Percentiles rank a stretch among this genome's conserved stretches.
Conservation (phyloP, 106 monocot genomes). For the Alisma plantagoaquatica region DNA sequence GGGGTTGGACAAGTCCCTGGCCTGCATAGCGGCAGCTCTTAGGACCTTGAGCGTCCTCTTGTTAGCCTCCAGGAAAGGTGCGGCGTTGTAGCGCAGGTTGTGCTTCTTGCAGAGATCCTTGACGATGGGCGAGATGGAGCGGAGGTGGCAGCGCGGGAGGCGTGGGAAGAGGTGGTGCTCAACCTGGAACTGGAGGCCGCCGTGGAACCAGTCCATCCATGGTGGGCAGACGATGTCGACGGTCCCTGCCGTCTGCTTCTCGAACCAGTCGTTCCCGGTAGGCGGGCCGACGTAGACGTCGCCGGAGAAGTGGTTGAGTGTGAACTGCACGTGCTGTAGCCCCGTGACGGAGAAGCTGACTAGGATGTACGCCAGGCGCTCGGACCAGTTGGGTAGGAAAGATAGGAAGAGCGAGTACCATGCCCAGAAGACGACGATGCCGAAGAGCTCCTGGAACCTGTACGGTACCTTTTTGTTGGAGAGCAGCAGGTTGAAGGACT, state of each 20-base stretch:
- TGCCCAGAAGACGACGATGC: slow-evolving; percentile 40
- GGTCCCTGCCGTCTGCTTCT: slow-evolving; percentile 58
- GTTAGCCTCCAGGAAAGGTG: slow-evolving; percentile 37
- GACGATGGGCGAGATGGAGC: slow-evolving; percentile 34
- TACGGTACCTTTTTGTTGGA: too few relatives aligned
- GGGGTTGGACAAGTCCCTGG: slow-evolving; percentile 23
- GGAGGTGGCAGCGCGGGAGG: slow-evolving; percentile 34
- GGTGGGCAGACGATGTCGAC: slow-evolving; percentile 54
- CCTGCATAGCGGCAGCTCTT: slow-evolving; percentile 43
- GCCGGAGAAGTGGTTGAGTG: slow-evolving; percentile 52
- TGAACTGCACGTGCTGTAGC: slow-evolving; percentile 65
- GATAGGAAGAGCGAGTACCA: slow-evolving; percentile 63
- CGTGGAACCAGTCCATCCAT: slow-evolving; percentile 81
- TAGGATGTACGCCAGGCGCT: slow-evolving; percentile 37
- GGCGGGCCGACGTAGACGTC: slow-evolving; percentile 41
- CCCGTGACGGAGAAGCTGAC: slow-evolving; percentile 35
- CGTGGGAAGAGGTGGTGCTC: slow-evolving; percentile 63
- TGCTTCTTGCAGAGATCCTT: slow-evolving; percentile 50
- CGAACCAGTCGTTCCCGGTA: slow-evolving; percentile 44
- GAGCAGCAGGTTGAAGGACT: slow-evolving; percentile 32
- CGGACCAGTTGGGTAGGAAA: slow-evolving; percentile 39
- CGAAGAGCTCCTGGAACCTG: slow-evolving; percentile 34
- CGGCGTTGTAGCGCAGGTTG: slow-evolving; percentile 20
- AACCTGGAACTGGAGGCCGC: slow-evolving; percentile 57
- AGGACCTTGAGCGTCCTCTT: slow-evolving; percentile 25